Evolutionary conservation across 352 stramenopile genomes (phyloP).

Genomic region (Stephanocyclus meneghinianus): DNA sequence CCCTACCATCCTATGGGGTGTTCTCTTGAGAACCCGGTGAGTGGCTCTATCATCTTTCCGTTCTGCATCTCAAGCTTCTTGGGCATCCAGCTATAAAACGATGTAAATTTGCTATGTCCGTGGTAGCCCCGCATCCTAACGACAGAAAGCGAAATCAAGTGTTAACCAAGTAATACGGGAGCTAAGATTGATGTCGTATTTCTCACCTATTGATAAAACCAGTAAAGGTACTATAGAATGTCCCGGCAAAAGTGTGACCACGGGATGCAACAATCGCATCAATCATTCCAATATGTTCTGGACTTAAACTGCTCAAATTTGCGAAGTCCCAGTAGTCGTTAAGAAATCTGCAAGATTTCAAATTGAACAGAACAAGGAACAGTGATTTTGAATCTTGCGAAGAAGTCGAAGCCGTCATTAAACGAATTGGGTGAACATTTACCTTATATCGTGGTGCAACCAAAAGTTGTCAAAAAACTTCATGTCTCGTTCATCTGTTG

Average conservation of each 20-base stretch:
- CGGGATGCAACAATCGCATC: conserved; percentile 62
- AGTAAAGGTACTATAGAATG: conserved; percentile 80
- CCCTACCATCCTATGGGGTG: conserved; percentile 65
- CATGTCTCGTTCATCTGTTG: conserved; percentile 74
- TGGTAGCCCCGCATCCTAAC: conserved; percentile 78
- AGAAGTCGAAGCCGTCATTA: not conserved
- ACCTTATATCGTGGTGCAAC: conserved; percentile 45
- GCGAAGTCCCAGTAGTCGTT: conserved; percentile 72
- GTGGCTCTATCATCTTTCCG: conserved; percentile 41
- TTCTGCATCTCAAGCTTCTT: conserved; percentile 54
- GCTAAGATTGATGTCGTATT: not conserved
- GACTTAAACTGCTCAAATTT: conserved; percentile 60
- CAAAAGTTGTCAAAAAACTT: conserved; percentile 75
- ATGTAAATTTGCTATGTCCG: conserved; percentile 43
- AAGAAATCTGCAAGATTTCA: conserved; percentile 50
- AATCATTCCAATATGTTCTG: conserved; percentile 74
- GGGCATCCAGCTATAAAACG: conserved; percentile 51
- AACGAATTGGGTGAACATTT: not conserved
- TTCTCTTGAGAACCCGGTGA: conserved; percentile 62
- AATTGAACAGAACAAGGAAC: not conserved
- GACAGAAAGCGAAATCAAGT: not conserved
- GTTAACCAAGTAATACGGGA: not conserved
- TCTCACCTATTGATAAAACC: conserved; percentile 68
- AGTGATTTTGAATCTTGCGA: not conserved
- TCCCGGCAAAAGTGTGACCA: conserved; percentile 53